These are phyloP conservation scores for Arabidopsis lyrata DNA, from an alignment of 441 rosid genomes.

Conservation along the genomic window DNA sequence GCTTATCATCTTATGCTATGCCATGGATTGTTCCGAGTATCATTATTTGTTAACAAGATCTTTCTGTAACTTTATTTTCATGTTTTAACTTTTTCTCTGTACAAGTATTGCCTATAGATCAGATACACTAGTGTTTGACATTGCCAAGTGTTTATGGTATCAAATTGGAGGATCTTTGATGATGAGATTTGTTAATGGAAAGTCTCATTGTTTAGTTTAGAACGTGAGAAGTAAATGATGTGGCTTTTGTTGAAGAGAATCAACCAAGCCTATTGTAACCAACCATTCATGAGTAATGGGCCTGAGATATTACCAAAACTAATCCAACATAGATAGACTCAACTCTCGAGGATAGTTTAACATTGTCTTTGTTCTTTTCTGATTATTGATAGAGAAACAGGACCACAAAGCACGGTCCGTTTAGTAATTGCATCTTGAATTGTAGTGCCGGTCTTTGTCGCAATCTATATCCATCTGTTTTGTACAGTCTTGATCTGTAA, in stretches of 20 bases:
- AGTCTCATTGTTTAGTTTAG: constrained; percentile 15
- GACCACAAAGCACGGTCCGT: constrained; percentile 33
- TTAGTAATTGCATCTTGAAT: background rate
- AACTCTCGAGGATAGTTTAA: background rate
- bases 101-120: constrained; percentile 1
- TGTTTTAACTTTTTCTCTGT: background rate
- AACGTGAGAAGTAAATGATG: constrained; percentile 13
- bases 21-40: background rate
- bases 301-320: constrained; percentile 28
- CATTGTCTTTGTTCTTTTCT: constrained; percentile 40
- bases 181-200: constrained; percentile 9
- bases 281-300: constrained; percentile 20
- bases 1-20: constrained; percentile 20
- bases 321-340: background rate
- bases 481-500: constrained; percentile 9
- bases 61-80: constrained; percentile 1
- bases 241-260: constrained; percentile 6
- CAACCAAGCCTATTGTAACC: constrained; percentile 25
- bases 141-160: constrained; percentile 23
- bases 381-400: constrained; percentile 37
- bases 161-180: constrained; percentile 9
- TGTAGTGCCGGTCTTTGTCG: constrained; percentile 40
- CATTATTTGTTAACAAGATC: background rate
- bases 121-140: constrained; percentile 24
- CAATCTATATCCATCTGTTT: constrained; percentile 14